Evolutionary conservation across 768 basidiomycete genomes (phyloP).

Genomic region (Trametes elegans): DNA sequence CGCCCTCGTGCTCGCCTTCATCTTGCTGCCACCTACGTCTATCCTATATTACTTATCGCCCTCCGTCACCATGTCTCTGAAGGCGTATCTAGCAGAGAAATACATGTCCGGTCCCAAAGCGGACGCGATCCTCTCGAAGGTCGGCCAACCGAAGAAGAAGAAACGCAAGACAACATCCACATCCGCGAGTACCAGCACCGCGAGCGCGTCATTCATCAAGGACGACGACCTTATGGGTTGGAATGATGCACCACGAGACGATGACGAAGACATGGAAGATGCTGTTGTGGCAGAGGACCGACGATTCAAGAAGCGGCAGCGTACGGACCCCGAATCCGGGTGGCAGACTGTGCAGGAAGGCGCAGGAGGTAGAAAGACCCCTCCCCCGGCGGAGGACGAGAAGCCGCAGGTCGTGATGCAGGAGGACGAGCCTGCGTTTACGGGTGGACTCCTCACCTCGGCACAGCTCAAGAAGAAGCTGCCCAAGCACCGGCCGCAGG

Average conservation of each 20-base stretch:
- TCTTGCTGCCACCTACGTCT: too few relatives aligned
- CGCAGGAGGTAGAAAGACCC: conserved; percentile 39
- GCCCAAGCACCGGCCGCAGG: conserved; percentile 38
- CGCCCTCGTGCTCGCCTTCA: too few relatives aligned
- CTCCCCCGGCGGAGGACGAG: conserved; percentile 62
- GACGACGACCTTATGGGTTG: conserved; percentile 71
- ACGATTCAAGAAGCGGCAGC: conserved; percentile 76
- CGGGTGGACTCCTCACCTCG: conserved; percentile 77
- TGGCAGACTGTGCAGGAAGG: conserved; percentile 72
- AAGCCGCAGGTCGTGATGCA: conserved; percentile 58
- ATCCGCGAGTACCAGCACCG: conserved; percentile 30
- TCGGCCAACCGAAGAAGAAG: conserved; percentile 66
- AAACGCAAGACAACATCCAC: conserved; percentile 54
- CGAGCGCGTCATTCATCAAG: conserved; percentile 33
- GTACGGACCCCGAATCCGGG: conserved; percentile 44
- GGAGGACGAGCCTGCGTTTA: conserved; percentile 42
- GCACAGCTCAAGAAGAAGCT: conserved; percentile 69
- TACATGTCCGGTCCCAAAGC: conserved; percentile 98
- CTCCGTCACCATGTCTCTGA: conserved; percentile 38
- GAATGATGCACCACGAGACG: conserved; percentile 53
- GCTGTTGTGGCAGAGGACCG: conserved; percentile 73
- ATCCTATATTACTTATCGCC: too few relatives aligned
- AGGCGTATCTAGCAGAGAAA: conserved; percentile 83
- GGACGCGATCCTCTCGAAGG: conserved; percentile 83
- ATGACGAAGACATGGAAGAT: conserved; percentile 56